These are phyloP conservation scores for Colletotrichum sp. DNA, from an alignment of 2,329 filamentous ascomycete genomes.

Conservation along the genomic window DNA sequence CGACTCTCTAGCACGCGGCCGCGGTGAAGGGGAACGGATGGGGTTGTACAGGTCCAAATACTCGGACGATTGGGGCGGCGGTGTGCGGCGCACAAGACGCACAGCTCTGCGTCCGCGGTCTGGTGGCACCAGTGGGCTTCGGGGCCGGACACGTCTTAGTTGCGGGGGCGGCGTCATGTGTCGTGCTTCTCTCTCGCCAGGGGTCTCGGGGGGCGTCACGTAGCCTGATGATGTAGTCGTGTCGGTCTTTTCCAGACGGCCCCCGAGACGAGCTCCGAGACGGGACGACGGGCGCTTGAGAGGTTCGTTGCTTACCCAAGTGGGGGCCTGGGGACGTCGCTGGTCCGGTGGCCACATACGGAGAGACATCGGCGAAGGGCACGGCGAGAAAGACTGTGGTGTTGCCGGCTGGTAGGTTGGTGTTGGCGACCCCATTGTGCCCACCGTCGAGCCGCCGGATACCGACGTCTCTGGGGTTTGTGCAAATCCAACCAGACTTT, in stretches of 20 bases:
- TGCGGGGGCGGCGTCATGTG: constrained; percentile 5
- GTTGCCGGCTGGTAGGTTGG: background rate
- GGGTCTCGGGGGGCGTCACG: constrained; percentile 34
- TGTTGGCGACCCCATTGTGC: background rate
- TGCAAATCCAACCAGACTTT: background rate
- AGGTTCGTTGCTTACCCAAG: constrained; percentile 42
- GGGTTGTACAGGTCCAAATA: constrained; percentile 38
- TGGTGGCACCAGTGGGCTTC: background rate
- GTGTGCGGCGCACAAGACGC: background rate
- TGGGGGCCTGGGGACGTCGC: constrained; percentile 21
- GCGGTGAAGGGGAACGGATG: constrained; percentile 19
- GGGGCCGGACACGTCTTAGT: background rate
- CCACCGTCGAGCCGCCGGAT: background rate
- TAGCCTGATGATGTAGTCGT: constrained; percentile 30
- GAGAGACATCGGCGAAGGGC: background rate
- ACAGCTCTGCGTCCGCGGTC: background rate
- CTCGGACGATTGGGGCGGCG: constrained; percentile 33
- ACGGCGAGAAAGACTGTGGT: background rate
- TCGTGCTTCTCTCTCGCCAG: constrained; percentile 9
- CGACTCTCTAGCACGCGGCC: background rate
- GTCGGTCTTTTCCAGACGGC: constrained; percentile 23
- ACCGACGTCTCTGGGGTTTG: background rate
- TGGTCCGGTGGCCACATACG: background rate
- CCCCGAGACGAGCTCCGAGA: constrained; percentile 23
- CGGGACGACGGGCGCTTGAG: constrained; percentile 43